Evolutionary conservation across 768 basidiomycete genomes (phyloP), one percentile per base, ranked within the genome.

Genomic region (Hypholoma fasciculare): DNA sequence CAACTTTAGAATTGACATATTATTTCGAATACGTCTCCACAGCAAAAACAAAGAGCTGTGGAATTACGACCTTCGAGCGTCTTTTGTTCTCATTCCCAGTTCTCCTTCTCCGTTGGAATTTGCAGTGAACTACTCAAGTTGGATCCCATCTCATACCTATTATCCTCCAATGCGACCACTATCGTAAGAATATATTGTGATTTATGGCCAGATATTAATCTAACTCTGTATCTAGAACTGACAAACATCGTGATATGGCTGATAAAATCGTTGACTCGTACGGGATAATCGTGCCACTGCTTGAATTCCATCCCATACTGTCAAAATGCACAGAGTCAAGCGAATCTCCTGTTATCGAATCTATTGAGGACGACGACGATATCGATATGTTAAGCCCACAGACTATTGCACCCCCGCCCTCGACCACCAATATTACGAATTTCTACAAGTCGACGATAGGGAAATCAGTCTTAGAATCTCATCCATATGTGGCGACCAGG

Each of bases 401-500:
- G 38, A 23, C 23, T 23, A 23, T 23, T 23, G 23, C 4, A 23
- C 38, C 38, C 38, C 38, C 38, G 2, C 5, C 38, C 12, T n/a
- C 38, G 5, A 39, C 5, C 38, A 5, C 11, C 11, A 39, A 39
- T 12, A n/a, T 39, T n/a, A 39, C 12, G 38, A 39, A 39, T 54
- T 55, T 3, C 56, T 30, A 65, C 19, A 57, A 57, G 30, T 63
- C 54, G 3, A 68, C 67, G 1, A 56, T 62, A 17, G 64, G 61
- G 17, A 60, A 60, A 12, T 57, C 64, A 4, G 58, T 63, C n/a
- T 49, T 68, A 4, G 54, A 64, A n/a, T 54, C 57, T 5, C 75
- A 74, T 55, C 76, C 76, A 6, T 74, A 74, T 42, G 61, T 78
- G 30, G 65, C 74, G 16, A 74, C 75, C 38, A 72, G 73, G 74